Evolutionary conservation across 2,329 filamentous ascomycete species (phyloP).

Genomic region (Fusarium oligoseptatum): DNA sequence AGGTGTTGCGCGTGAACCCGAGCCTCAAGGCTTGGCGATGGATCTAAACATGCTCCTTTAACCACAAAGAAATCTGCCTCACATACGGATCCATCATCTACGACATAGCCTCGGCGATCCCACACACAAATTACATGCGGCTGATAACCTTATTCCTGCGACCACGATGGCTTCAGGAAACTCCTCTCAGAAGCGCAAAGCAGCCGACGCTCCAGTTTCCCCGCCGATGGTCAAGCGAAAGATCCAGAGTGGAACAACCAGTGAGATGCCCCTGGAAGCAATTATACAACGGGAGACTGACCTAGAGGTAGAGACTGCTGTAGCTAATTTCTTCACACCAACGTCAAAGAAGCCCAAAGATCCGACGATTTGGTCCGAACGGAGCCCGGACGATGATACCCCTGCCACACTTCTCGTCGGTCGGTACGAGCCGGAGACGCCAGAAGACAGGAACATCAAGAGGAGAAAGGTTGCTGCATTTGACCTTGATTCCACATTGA

Average conservation of each 20-base stretch:
- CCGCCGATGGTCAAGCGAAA: constrained; percentile 68
- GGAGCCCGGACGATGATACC: constrained; percentile 64
- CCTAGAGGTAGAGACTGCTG: constrained; percentile 68
- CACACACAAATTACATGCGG: constrained; percentile 27
- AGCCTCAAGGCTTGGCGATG: constrained; percentile 24
- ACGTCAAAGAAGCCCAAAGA: constrained; percentile 86
- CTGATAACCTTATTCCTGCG: background rate
- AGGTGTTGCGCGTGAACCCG: constrained; percentile 25
- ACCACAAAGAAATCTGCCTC: constrained; percentile 11
- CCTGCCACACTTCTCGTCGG: constrained; percentile 78
- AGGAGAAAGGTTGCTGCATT: constrained; percentile 77
- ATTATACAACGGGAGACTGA: constrained; percentile 27
- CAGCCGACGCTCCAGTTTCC: constrained; percentile 60
- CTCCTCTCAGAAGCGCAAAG: constrained; percentile 52
- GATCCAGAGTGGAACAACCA: constrained; percentile 64
- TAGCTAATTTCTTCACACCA: constrained; percentile 91
- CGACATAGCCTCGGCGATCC: background rate
- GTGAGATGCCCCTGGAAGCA: constrained; percentile 49
- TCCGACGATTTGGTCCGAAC: constrained; percentile 77
- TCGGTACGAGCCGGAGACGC: constrained; percentile 69
- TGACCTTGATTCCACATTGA: constrained; percentile 88
- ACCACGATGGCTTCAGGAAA: constrained; percentile 45
- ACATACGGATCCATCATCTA: background rate
- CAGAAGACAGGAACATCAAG: constrained; percentile 50
- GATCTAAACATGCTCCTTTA: constrained; percentile 9